Evolutionary conservation across 2,329 filamentous ascomycete genomes (phyloP).

Genomic region (Ilyonectria mors-panacis): DNA sequence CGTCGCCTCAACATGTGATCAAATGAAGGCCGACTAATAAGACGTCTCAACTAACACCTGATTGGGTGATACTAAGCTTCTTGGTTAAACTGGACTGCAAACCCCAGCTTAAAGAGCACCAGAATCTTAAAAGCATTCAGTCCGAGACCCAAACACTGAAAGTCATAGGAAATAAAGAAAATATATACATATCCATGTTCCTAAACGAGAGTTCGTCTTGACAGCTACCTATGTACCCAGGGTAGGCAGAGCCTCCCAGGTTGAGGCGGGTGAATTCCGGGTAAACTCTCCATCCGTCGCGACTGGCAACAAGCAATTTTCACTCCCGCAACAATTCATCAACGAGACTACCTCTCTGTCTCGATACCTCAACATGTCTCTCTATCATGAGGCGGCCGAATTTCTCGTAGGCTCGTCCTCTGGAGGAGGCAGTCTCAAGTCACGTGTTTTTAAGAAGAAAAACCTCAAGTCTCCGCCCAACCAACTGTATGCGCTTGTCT

Average conservation of each 20-base stretch:
- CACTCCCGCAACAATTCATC: slow-evolving; percentile 25
- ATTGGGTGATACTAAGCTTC: background rate
- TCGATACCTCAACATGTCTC: slow-evolving; percentile 76
- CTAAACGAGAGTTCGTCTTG: background rate
- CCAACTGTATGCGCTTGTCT: slow-evolving; percentile 89
- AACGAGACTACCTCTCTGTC: slow-evolving; percentile 3
- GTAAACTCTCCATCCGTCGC: slow-evolving; percentile 22
- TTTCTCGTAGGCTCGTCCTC: slow-evolving; percentile 72
- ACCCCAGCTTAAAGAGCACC: too few relatives aligned
- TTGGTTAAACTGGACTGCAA: background rate
- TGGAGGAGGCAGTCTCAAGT: slow-evolving; percentile 86
- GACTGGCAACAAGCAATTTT: slow-evolving; percentile 34
- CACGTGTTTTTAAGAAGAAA: slow-evolving; percentile 83
- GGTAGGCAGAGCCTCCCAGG: background rate
- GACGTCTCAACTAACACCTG: background rate
- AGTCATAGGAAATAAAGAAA: too few relatives aligned
- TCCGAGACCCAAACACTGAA: too few relatives aligned
- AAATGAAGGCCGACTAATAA: too few relatives aligned
- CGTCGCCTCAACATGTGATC: background rate
- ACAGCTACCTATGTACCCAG: background rate
- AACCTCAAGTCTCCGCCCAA: slow-evolving; percentile 82
- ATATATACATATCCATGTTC: background rate
- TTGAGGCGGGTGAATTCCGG: slow-evolving; percentile 38
- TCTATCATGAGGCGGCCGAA: slow-evolving; percentile 92
- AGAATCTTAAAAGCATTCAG: too few relatives aligned